phyloP scores from a whole-genome alignment of 129 eudicot genomes.

The Artemisia tridentata region DNA sequence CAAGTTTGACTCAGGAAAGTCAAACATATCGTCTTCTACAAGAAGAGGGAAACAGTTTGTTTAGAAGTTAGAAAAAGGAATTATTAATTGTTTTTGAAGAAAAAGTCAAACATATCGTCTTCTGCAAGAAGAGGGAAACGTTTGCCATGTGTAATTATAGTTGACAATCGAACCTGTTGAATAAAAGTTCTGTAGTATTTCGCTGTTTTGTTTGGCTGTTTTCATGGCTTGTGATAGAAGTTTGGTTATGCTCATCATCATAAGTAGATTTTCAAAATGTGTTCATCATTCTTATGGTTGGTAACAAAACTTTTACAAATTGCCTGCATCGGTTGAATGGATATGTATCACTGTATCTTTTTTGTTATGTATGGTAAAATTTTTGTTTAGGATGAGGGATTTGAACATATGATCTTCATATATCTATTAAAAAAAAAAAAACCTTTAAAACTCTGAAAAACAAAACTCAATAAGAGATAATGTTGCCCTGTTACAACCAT shows the following conservation, averaged over 20 bases:
- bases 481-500: too few relatives aligned
- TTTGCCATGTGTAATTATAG: constrained; percentile 49
- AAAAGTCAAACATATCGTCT: too few relatives aligned
- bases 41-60: too few relatives aligned
- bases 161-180: neutral
- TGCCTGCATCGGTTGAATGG: constrained; percentile 8
- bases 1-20: too few relatives aligned
- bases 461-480: too few relatives aligned
- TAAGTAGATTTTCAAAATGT: neutral
- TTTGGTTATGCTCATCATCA: neutral
- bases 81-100: too few relatives aligned
- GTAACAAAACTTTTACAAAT: constrained; percentile 1
- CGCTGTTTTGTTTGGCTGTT: neutral
- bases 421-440: too few relatives aligned
- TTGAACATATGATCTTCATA: neutral
- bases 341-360: neutral
- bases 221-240: neutral
- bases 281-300: constrained; percentile 3
- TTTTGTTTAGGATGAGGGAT: neutral
- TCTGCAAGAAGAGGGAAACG: too few relatives aligned
- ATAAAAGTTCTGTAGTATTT: neutral
- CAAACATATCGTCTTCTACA: too few relatives aligned
- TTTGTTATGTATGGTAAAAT: neutral
- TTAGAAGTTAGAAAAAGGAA: too few relatives aligned
- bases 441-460: too few relatives aligned